A percentile compares a stretch with the other conserved stretches of the same genome.
phyloP scores from a whole-genome alignment of 2,329 filamentous ascomycete species.

The Xylariaceae sp. region DNA sequence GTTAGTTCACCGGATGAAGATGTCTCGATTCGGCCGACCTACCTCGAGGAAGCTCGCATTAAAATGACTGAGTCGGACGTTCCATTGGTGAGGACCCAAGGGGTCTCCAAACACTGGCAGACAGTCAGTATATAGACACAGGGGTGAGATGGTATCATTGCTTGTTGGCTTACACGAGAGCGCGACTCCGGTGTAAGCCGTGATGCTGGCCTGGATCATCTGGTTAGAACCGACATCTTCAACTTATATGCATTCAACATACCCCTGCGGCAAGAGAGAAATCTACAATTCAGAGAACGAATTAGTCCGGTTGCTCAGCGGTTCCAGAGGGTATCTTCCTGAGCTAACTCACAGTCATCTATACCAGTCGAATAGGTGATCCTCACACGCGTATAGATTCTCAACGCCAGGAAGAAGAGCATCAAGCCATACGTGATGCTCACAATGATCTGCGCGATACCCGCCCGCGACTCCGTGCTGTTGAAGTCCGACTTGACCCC shows the following conservation, averaged over 20 bases:
- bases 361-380: slow-evolving; percentile 14
- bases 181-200: slow-evolving; percentile 17
- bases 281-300: slow-evolving; percentile 4
- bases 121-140: slow-evolving; percentile 2
- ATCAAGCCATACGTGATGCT: slow-evolving; percentile 19
- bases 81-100: slow-evolving; percentile 23
- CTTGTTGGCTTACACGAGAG: slow-evolving; percentile 13
- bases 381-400: slow-evolving; percentile 19
- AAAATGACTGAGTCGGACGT: slow-evolving; percentile 18
- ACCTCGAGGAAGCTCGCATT: slow-evolving; percentile 15
- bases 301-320: slow-evolving; percentile 9
- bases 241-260: slow-evolving; percentile 4
- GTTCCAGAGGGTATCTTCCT: not conserved
- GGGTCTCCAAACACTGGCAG: slow-evolving; percentile 16
- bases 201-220: slow-evolving; percentile 13
- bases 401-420: slow-evolving; percentile 20
- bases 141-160: not conserved
- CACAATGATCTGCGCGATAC: slow-evolving; percentile 12
- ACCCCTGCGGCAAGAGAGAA: slow-evolving; percentile 21
- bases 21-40: not conserved
- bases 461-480: slow-evolving; percentile 13
- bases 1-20: not conserved
- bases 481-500: slow-evolving; percentile 20
- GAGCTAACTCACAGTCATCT: slow-evolving; percentile 21
- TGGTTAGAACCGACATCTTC: not conserved